These are phyloP conservation scores for Astrocystis sublimbata DNA, from an alignment of 495 filamentous ascomycete genomes.

Conservation along the genomic window DNA sequence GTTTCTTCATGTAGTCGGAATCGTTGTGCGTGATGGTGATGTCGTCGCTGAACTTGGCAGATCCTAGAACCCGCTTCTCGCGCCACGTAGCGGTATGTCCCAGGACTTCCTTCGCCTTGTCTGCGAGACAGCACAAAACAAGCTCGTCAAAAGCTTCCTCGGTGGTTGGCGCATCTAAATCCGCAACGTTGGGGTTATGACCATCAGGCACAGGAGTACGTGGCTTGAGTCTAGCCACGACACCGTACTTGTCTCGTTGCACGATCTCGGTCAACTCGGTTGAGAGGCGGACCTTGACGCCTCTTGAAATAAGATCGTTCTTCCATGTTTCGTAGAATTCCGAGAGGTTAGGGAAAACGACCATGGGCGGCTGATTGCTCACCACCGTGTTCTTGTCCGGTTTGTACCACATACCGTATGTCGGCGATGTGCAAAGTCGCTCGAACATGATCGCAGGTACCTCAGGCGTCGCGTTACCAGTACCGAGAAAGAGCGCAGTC, in stretches of 20 bases:
- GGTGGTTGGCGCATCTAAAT: slow-evolving; percentile 33
- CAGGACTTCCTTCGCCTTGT: slow-evolving; percentile 69
- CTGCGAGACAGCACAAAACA: slow-evolving; percentile 73
- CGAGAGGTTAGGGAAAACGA: slow-evolving; percentile 74
- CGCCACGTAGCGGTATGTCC: slow-evolving; percentile 60
- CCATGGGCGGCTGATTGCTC: slow-evolving; percentile 75
- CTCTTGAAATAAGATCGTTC: slow-evolving; percentile 58
- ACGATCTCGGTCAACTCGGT: slow-evolving; percentile 62
- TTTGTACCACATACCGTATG: slow-evolving; percentile 78
- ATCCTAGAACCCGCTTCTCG: slow-evolving; percentile 68
- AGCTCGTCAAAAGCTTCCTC: slow-evolving; percentile 67
- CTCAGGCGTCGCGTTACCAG: slow-evolving; percentile 76
- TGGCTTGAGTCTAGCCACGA: slow-evolving; percentile 48
- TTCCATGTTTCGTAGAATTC: slow-evolving; percentile 72
- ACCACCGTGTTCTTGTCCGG: slow-evolving; percentile 58
- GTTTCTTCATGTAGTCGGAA: slow-evolving; percentile 67
- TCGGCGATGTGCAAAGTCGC: slow-evolving; percentile 69
- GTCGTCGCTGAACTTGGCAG: slow-evolving; percentile 78
- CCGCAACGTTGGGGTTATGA: slow-evolving; percentile 40
- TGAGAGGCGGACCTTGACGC: slow-evolving; percentile 64
- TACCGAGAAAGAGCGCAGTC: slow-evolving; percentile 77
- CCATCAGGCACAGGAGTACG: slow-evolving; percentile 30
- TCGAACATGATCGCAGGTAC: slow-evolving; percentile 75
- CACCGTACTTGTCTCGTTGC: slow-evolving; percentile 57
- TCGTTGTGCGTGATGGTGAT: slow-evolving; percentile 83